These are phyloP conservation scores for Kuraishia ogatae DNA, from an alignment of 805 yeast genomes.

Conservation along the genomic window DNA sequence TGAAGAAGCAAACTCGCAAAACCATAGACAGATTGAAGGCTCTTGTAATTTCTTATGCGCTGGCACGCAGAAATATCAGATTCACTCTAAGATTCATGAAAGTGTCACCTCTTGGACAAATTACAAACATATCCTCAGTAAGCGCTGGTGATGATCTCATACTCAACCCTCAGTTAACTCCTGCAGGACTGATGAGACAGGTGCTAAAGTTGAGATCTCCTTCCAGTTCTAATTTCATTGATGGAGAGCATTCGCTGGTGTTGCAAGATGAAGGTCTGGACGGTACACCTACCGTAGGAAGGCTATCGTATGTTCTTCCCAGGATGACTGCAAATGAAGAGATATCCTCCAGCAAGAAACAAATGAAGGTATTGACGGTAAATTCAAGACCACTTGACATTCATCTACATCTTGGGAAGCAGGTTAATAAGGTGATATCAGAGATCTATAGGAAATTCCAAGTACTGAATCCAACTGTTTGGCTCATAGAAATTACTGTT, in stretches of 20 bases:
- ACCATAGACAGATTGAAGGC: conserved; percentile 15
- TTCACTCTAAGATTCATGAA: conserved; percentile 19
- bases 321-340: conserved; percentile 21
- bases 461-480: conserved; percentile 21
- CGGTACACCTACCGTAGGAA: conserved; percentile 2
- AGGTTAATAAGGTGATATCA: conserved; percentile 15
- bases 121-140: not conserved
- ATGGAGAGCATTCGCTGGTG: conserved; percentile 5
- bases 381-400: conserved; percentile 23
- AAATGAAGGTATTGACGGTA: conserved; percentile 20
- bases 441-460: conserved; percentile 14
- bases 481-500: conserved; percentile 25
- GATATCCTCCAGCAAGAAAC: conserved; percentile 12
- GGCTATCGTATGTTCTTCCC: conserved; percentile 21
- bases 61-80: conserved; percentile 20
- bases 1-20: conserved; percentile 16
- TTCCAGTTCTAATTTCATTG: conserved; percentile 9
- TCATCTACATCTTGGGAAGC: conserved; percentile 21
- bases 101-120: conserved; percentile 8
- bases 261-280: not conserved
- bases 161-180: conserved; percentile 6
- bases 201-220: conserved; percentile 11
- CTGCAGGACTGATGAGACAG: conserved; percentile 7
- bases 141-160: conserved; percentile 7
- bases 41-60: conserved; percentile 22